Conservation (phyloP, 257 asterid species). For the Osmanthus fragrans region DNA sequence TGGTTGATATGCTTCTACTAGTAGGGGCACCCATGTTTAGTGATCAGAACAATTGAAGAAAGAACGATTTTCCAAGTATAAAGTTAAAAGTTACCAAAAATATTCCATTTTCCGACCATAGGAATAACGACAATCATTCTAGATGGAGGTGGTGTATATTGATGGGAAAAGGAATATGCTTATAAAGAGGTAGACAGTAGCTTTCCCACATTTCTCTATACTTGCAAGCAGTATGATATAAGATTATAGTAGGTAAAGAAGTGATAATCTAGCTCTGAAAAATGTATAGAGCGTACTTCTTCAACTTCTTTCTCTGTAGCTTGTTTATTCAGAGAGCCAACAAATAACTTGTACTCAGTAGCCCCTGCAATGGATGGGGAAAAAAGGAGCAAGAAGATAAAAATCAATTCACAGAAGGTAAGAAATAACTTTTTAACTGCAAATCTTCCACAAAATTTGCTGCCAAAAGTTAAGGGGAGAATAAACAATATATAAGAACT, state of each 20-base stretch:
- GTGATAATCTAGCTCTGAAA: constrained; percentile 20
- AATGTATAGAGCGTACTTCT: constrained; percentile 56
- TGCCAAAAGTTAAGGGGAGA: background rate
- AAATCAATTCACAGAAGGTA: background rate
- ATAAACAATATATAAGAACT: constrained; percentile 8
- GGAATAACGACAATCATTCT: background rate
- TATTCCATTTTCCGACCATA: background rate
- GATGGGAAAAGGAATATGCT: constrained; percentile 7
- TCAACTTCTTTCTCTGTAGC: constrained; percentile 93
- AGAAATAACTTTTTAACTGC: background rate
- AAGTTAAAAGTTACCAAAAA: background rate
- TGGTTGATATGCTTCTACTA: background rate
- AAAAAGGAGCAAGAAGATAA: constrained; percentile 22
- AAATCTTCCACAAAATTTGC: constrained; percentile 4
- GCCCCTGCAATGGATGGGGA: constrained; percentile 55
- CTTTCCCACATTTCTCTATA: background rate
- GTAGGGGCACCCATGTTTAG: background rate
- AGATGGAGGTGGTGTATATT: background rate
- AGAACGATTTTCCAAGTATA: background rate
- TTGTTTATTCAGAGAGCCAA: constrained; percentile 83
- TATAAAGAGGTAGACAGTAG: constrained; percentile 2
- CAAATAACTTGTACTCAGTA: constrained; percentile 85
- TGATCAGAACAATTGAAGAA: background rate
- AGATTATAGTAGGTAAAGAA: constrained; percentile 12
- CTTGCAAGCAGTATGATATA: background rate